Base-by-base conservation (phyloP, 768 basidiomycete species). In the Chiua virens region DNA sequence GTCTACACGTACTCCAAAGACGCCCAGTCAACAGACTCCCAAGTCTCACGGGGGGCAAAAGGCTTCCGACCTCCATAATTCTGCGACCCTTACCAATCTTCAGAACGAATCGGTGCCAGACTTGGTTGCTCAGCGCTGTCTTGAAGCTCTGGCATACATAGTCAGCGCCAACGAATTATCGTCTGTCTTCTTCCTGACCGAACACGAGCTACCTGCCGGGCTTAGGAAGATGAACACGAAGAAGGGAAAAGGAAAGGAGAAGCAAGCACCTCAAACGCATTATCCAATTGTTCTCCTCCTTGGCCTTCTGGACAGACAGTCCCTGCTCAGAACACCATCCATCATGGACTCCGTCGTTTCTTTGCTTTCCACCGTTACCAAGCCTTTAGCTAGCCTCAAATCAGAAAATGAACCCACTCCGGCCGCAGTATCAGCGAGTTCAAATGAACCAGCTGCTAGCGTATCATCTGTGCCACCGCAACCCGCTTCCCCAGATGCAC, bases 211-310 rank as follows among this genome's bases (percentile, higher is more conserved):
- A 30, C 86, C 89, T 7, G 78, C 77, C n/a, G 87, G 88, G 40
- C 77, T 95, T 15, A 83, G 84, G 55, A 81, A 84, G 57, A 69
- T 76, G 13, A 70, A 78, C 8, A 80, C 81, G 18, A 91, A 88
- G 71, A 97, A 97, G 69, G 94, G 93, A 9, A 98, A 97, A 70
- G 95, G 92, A 20, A 98, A 97, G 68, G 95, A 98, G 65, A 92
- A 89, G 62, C 87, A 86, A 58, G 73, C 74, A 3, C 76, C 87
- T 0, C 88, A 89, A 61, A 86, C 86, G 0, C 88, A 95, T 58
- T 97, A 88, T 67, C 96, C 96, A 6, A 85, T 99, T 48, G 92
- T 96, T 45, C 78, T 95, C 8, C 75, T 99, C 5, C 79, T 99
- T 22, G 82, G 89, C 27, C 78, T 99, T 13, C 78, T 99, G 45